These are phyloP conservation scores for Scalesia atractyloides DNA, from an alignment of 129 eudicot species.

Conservation along the genomic window DNA sequence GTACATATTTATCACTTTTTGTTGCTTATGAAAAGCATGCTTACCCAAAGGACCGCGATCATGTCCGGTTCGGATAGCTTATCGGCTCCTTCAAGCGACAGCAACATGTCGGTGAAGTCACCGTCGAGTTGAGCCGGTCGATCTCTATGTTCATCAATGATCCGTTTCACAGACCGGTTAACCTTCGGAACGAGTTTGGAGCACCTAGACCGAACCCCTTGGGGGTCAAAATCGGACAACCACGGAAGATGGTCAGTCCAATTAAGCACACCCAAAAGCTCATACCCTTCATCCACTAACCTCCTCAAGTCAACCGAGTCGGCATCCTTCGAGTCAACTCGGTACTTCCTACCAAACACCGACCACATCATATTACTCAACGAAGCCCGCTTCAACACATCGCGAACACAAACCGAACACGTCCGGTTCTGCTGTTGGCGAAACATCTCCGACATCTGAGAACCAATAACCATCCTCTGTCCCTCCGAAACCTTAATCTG, in stretches of 20 bases:
- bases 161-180: slow-evolving; percentile 64
- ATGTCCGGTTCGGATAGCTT: slow-evolving; percentile 75
- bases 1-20: no score
- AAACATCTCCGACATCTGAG: slow-evolving; percentile 50
- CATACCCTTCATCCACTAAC: slow-evolving; percentile 87
- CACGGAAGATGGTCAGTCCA: slow-evolving; percentile 90
- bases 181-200: slow-evolving; percentile 67
- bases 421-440: not conserved
- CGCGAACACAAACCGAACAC: slow-evolving; percentile 46
- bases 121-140: slow-evolving; percentile 20
- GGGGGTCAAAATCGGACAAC: slow-evolving; percentile 63
- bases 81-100: slow-evolving; percentile 64
- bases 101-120: slow-evolving; percentile 76
- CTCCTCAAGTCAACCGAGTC: slow-evolving; percentile 53
- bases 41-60: slow-evolving; percentile 94
- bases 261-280: slow-evolving; percentile 64
- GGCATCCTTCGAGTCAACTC: slow-evolving; percentile 14
- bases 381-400: slow-evolving; percentile 60
- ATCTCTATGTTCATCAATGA: slow-evolving; percentile 58
- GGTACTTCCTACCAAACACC: slow-evolving; percentile 65
- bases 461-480: slow-evolving; percentile 45
- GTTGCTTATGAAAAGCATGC: not conserved
- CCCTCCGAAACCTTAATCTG: slow-evolving; percentile 57
- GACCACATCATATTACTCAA: slow-evolving; percentile 87
- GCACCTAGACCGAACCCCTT: slow-evolving; percentile 71